Evolutionary conservation across 1,284 basidiomycete species (phyloP), one percentile per base, ranked within the genome.

Genomic region (Ceratobasidium papillatum): DNA sequence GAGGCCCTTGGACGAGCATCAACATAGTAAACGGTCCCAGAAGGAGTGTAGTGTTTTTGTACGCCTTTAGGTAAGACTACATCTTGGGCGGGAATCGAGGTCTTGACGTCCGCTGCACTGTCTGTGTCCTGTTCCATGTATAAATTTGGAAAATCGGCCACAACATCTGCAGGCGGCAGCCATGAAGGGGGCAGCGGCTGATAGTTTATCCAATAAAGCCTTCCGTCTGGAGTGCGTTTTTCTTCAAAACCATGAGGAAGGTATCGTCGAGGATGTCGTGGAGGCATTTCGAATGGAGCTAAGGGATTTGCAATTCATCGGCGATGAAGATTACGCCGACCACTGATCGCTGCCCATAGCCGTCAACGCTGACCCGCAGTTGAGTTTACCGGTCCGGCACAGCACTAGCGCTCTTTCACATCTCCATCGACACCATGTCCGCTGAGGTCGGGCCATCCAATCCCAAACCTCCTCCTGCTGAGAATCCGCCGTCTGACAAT

Each of bases 161-260:
- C 17, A 59, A 71, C 43, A 30, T 71, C 66, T 34, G 52, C 66
- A 34, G 66, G 66, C 30, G 66, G 52, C 7, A 71, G 52, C 76
- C 76, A 76, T 1, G 56, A 74, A 3, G 76, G 74, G 19, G 66
- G 66, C 2, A 45, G 54, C 2, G 76, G 74, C 1, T 59, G 58
- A 62, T 74, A 76, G 52, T 75, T 65, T 22, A 76, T 66, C 76
- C 76, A 76, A 38, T 64, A 76, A 1, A 27, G 41, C 9, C 56
- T 49, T 0, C 76, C 76, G 36, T 76, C 76, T 19, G 76, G 76
- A 49, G 74, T 74, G 12, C 54, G 22, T 63, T 62, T 74, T 43
- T 74, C 71, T 38, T 63, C 47, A 41, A 63, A 64, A 14, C 59
- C 71, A 43, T 64, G 71, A 22, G 62, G 71, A 30, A 71, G 54